These are phyloP conservation scores for Suillus variegatus DNA, from an alignment of 768 basidiomycete species.

Conservation along the genomic window DNA sequence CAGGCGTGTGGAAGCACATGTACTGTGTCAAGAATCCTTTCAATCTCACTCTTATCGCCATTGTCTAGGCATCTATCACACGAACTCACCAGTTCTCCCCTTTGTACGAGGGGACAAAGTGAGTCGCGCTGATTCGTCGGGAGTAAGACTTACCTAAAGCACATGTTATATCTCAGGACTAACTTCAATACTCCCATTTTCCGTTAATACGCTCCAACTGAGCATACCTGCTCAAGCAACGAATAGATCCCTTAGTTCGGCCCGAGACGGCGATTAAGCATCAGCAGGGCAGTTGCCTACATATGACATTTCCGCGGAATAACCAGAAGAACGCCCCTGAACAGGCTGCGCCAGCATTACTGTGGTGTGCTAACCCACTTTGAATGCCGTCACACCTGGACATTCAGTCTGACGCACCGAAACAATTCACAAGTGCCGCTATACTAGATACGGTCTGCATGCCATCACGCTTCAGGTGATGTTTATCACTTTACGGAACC, in stretches of 20 bases:
- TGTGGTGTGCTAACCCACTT: background rate
- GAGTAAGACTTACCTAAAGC: background rate
- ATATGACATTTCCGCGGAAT: slow-evolving; percentile 6
- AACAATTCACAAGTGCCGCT: background rate
- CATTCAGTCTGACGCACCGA: background rate
- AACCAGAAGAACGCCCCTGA: background rate
- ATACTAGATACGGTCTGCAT: background rate
- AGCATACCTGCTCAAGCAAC: background rate
- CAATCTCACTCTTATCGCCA: background rate
- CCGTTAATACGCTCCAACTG: background rate
- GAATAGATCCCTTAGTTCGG: background rate
- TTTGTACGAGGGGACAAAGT: background rate
- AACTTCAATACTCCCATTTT: slow-evolving; percentile 3
- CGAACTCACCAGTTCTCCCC: background rate
- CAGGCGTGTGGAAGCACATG: background rate
- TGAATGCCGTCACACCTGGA: background rate
- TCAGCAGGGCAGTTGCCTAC: background rate
- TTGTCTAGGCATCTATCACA: background rate
- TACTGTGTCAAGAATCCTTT: background rate
- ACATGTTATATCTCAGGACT: background rate
- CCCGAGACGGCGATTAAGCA: slow-evolving; percentile 3
- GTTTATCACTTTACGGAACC: background rate
- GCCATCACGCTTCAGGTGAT: background rate
- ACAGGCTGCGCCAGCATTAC: background rate
- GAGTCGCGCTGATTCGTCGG: background rate